Conservation (phyloP, 257 asterid genomes). For the Lithospermum erythrorhizon region DNA sequence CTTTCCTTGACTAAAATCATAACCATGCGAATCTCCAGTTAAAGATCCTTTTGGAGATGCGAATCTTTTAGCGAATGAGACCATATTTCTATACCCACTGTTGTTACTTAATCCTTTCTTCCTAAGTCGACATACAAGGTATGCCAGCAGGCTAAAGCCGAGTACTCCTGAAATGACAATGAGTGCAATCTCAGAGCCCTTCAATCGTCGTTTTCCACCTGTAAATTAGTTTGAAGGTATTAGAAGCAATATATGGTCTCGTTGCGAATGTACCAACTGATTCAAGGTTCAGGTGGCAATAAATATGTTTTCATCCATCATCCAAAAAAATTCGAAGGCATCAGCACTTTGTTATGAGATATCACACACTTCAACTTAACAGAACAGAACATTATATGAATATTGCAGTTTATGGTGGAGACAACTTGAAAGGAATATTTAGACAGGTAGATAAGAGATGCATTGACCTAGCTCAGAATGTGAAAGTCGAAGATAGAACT, state of each 20-base stretch:
- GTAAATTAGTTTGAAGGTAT: background rate
- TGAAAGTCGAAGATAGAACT: constrained; percentile 36
- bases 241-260: too few species aligned
- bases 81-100: background rate
- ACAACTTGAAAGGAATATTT: too few species aligned
- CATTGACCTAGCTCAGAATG: constrained; percentile 41
- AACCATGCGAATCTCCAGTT: background rate
- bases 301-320: background rate
- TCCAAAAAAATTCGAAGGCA: too few species aligned
- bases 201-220: background rate
- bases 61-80: background rate
- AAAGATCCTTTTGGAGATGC: background rate
- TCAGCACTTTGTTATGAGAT: too few species aligned
- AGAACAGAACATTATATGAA: too few species aligned
- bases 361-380: background rate
- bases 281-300: background rate
- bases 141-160: background rate
- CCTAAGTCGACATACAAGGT: background rate
- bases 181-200: background rate
- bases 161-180: background rate
- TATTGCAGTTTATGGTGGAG: too few species aligned
- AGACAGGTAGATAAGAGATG: too few species aligned
- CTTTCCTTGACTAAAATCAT: background rate
- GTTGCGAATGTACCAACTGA: too few species aligned
- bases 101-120: background rate